A percentile compares a stretch with the other conserved stretches of the same genome.
Evolutionary conservation across 2,329 filamentous ascomycete genomes (phyloP).

Genomic region (Stachybotrys chartarum): DNA sequence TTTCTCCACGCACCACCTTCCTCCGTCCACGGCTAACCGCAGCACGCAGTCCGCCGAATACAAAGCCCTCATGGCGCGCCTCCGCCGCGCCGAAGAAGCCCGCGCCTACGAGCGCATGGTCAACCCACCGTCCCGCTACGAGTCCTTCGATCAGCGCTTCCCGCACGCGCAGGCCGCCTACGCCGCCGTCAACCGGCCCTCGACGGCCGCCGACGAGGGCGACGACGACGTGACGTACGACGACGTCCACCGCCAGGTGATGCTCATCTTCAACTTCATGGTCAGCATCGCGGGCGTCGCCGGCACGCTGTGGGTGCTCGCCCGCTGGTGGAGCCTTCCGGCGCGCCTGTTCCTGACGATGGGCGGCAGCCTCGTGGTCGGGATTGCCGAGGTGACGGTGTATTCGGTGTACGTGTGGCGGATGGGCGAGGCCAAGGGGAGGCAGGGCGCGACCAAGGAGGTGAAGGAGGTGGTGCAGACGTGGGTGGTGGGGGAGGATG

Average conservation of each 20-base stretch:
- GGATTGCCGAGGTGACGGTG: conserved; percentile 68
- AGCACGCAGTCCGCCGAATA: conserved; percentile 66
- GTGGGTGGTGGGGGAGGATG: conserved; percentile 53
- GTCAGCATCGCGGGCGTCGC: conserved; percentile 77
- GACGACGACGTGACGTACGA: conserved; percentile 61
- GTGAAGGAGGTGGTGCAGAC: conserved; percentile 63
- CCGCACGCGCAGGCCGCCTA: conserved; percentile 48
- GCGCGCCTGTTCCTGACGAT: conserved; percentile 64
- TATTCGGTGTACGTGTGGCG: conserved; percentile 70
- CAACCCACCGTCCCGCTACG: conserved; percentile 46
- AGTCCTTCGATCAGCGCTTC: conserved; percentile 54
- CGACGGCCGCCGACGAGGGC: conserved; percentile 36
- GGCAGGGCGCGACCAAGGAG: conserved; percentile 54
- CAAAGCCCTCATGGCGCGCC: conserved; percentile 76
- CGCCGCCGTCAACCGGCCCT: conserved; percentile 44
- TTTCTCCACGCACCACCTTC: conserved; percentile 5
- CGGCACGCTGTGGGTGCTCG: conserved; percentile 70
- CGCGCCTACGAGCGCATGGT: conserved; percentile 77
- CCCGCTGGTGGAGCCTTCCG: conserved; percentile 68
- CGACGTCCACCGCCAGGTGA: conserved; percentile 73
- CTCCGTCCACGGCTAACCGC: background rate
- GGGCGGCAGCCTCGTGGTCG: conserved; percentile 62
- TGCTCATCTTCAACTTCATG: conserved; percentile 83
- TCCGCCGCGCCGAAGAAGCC: conserved; percentile 77
- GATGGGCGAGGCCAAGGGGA: conserved; percentile 59